Conservation (phyloP, 345 rosid species). For the Gossypium mustelinum region DNA sequence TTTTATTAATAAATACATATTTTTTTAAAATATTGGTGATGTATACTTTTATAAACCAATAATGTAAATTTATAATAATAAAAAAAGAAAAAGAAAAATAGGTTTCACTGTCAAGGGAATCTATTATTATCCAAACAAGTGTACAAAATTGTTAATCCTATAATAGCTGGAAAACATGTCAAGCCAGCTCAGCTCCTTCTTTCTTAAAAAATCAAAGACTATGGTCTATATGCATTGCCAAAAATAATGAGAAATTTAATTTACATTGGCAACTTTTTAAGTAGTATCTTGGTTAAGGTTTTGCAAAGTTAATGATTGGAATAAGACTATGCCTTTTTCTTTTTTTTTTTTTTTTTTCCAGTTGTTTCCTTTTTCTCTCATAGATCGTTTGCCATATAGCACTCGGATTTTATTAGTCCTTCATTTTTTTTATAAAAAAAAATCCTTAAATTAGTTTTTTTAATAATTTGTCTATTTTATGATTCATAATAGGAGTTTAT, state of each 20-base stretch:
- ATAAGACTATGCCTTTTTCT: background rate
- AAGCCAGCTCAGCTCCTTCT: constrained; percentile 6
- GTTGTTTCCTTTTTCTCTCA: background rate
- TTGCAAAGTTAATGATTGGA: background rate
- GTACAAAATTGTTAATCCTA: background rate
- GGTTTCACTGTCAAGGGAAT: background rate
- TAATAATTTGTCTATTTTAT: background rate
- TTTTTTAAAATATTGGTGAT: no score
- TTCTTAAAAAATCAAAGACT: background rate
- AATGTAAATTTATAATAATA: no score
- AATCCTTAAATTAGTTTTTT: background rate
- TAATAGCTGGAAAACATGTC: constrained; percentile 9
- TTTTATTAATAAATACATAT: background rate
- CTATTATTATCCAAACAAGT: constrained; percentile 2
- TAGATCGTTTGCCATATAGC: background rate
- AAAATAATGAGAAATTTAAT: background rate
- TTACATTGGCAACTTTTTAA: background rate
- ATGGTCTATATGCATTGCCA: no score
- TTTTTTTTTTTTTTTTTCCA: background rate
- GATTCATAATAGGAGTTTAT: rapidly evolving
- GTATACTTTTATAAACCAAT: no score
- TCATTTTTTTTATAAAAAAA: background rate
- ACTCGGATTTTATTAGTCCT: background rate
- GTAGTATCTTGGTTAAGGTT: background rate
- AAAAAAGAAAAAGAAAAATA: background rate